Evolutionary conservation across 371 early-diverging fungal species (phyloP).

Genomic region (Mucor circinelloides): DNA sequence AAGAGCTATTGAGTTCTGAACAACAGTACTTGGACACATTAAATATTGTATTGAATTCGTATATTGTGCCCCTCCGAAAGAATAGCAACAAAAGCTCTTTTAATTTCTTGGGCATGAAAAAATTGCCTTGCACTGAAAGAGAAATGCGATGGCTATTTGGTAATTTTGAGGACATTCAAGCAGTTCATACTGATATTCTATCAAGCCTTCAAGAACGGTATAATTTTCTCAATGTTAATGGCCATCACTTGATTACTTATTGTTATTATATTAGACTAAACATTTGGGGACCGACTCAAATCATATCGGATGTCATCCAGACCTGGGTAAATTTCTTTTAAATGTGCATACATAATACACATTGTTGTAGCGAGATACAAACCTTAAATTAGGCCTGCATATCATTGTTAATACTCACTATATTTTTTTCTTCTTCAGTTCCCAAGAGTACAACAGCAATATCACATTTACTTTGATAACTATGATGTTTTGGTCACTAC

Average conservation of each 20-base stretch:
- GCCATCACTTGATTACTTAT: neutral
- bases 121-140: slow-evolving; percentile 46
- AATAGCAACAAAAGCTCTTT: slow-evolving; percentile 35
- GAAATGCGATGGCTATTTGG: slow-evolving; percentile 45
- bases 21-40: slow-evolving; percentile 35
- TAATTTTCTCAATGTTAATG: neutral
- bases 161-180: slow-evolving; percentile 37
- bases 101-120: slow-evolving; percentile 42
- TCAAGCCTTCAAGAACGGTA: slow-evolving; percentile 40
- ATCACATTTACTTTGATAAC: slow-evolving; percentile 37
- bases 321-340: slow-evolving; percentile 29
- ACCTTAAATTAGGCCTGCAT: neutral
- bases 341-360: neutral
- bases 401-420: neutral
- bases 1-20: slow-evolving; percentile 38
- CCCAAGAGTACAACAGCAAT: slow-evolving; percentile 20
- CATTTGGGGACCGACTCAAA: slow-evolving; percentile 60
- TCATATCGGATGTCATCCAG: slow-evolving; percentile 50
- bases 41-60: slow-evolving; percentile 17
- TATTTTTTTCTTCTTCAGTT: slow-evolving; percentile 21
- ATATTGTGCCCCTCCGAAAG: slow-evolving; percentile 37
- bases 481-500: slow-evolving; percentile 38
- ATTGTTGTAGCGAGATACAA: neutral
- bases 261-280: slow-evolving; percentile 24
- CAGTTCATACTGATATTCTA: slow-evolving; percentile 31